phyloP scores from a whole-genome alignment of 2,329 filamentous ascomycete species.

The Tympanopsis confertula region DNA sequence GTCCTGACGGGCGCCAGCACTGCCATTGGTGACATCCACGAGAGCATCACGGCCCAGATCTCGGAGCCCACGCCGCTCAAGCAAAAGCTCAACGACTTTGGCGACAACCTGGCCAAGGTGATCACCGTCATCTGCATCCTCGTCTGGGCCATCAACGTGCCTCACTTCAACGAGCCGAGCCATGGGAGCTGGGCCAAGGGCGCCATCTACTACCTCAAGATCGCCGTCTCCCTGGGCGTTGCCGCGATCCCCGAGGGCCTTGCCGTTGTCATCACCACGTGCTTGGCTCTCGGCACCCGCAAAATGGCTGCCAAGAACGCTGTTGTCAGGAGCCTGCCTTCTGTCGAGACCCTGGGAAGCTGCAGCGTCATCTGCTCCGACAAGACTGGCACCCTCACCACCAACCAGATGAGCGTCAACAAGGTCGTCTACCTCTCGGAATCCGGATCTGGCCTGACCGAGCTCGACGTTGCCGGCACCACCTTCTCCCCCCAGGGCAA shows the following conservation, averaged over 20 bases:
- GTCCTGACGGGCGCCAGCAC: slow-evolving; percentile 81
- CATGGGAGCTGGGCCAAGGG: slow-evolving; percentile 93
- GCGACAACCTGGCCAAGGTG: slow-evolving; percentile 89
- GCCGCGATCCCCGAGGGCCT: slow-evolving; percentile 95
- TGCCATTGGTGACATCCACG: slow-evolving; percentile 96
- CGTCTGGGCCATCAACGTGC: slow-evolving; percentile 97
- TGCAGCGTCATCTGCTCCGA: slow-evolving; percentile 99
- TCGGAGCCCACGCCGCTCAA: slow-evolving; percentile 94
- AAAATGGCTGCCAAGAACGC: slow-evolving; percentile 99
- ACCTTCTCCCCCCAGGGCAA: slow-evolving; percentile 78
- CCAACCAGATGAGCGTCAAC: slow-evolving; percentile 98
- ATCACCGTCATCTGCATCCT: slow-evolving; percentile 94
- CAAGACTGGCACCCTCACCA: slow-evolving; percentile 96
- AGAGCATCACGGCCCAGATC: slow-evolving; percentile 96
- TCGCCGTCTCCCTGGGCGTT: slow-evolving; percentile 93
- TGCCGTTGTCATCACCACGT: slow-evolving; percentile 95
- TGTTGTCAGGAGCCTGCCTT: slow-evolving; percentile 88
- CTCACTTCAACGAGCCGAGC: slow-evolving; percentile 88
- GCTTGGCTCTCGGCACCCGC: slow-evolving; percentile 84
- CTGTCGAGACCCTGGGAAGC: slow-evolving; percentile 93
- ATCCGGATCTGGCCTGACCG: slow-evolving; percentile 63
- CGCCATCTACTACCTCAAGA: slow-evolving; percentile 98
- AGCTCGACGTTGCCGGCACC: slow-evolving; percentile 82
- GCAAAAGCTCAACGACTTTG: slow-evolving; percentile 98
- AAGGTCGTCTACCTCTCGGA: slow-evolving; percentile 77